Conservation (phyloP, 1,284 basidiomycete genomes). For the Porogramme epimiltina region DNA sequence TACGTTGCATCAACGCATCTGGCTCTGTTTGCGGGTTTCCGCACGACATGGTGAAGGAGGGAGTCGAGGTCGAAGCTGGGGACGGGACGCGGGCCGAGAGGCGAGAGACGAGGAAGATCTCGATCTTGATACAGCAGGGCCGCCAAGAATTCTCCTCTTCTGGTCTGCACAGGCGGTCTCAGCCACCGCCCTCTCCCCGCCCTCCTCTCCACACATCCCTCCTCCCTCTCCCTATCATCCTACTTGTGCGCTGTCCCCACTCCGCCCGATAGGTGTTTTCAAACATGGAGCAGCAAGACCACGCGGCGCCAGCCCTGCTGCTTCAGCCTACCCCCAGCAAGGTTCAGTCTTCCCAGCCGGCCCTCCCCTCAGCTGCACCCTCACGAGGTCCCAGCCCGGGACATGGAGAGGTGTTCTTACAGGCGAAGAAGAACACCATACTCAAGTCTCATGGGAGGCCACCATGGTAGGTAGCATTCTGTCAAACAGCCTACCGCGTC, state of each 20-base stretch:
- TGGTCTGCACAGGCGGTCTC: conserved; percentile 2
- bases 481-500: conserved; percentile 1
- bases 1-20: conserved; percentile 67
- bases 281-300: not conserved
- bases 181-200: conserved; percentile 5
- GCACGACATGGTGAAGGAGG: conserved; percentile 37
- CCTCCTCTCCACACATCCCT: not conserved
- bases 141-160: no score
- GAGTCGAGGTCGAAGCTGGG: not conserved
- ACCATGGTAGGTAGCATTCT: conserved; percentile 60
- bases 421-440: conserved; percentile 71
- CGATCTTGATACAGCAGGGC: conserved; percentile 1
- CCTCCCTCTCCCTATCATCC: not conserved
- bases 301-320: conserved; percentile 5
- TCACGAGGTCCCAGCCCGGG: conserved; percentile 1
- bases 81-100: no score
- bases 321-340: conserved; percentile 8
- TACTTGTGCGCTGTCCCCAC: not conserved
- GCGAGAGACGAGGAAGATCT: not conserved
- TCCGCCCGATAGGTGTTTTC: not conserved
- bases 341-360: no score
- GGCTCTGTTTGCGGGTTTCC: conserved; percentile 59
- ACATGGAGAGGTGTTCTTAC: conserved; percentile 24
- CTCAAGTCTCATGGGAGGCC: conserved; percentile 82
- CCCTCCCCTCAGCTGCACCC: not conserved